These are phyloP conservation scores for Pestalotiopsis sp. DNA, from an alignment of 2,329 filamentous ascomycete genomes.

Conservation along the genomic window DNA sequence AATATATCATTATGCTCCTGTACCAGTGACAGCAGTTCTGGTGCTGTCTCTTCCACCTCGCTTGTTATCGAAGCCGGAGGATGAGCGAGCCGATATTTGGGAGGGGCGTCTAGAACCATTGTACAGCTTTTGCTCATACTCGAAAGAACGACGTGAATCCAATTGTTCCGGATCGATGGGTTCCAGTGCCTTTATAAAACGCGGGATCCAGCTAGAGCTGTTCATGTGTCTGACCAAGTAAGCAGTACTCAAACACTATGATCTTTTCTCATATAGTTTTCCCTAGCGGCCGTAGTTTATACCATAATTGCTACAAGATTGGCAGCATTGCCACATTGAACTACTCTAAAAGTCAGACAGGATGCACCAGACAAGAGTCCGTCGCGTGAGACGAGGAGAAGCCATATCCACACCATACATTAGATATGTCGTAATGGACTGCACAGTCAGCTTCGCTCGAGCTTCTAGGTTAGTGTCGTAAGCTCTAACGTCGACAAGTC, in stretches of 20 bases:
- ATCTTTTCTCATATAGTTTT: background rate
- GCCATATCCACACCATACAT: background rate
- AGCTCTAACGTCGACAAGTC: background rate
- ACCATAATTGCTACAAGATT: background rate
- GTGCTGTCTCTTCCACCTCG: background rate
- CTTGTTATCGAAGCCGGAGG: background rate
- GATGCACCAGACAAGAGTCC: background rate
- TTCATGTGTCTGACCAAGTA: background rate
- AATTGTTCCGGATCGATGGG: background rate
- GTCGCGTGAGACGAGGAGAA: background rate
- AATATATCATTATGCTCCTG: background rate
- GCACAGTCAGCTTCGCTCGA: background rate
- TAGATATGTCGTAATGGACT: background rate
- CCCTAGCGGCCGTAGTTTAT: background rate
- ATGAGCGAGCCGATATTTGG: background rate
- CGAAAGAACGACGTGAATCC: background rate
- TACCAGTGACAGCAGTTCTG: background rate
- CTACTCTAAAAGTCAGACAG: background rate
- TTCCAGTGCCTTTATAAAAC: background rate
- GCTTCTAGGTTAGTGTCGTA: background rate
- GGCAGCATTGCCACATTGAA: background rate
- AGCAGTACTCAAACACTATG: background rate
- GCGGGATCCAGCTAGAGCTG: background rate
- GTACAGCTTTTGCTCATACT: background rate
- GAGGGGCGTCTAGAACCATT: background rate